These are phyloP conservation scores for Syncephalis fuscata DNA, from an alignment of 371 early-diverging fungal genomes.

Conservation along the genomic window DNA sequence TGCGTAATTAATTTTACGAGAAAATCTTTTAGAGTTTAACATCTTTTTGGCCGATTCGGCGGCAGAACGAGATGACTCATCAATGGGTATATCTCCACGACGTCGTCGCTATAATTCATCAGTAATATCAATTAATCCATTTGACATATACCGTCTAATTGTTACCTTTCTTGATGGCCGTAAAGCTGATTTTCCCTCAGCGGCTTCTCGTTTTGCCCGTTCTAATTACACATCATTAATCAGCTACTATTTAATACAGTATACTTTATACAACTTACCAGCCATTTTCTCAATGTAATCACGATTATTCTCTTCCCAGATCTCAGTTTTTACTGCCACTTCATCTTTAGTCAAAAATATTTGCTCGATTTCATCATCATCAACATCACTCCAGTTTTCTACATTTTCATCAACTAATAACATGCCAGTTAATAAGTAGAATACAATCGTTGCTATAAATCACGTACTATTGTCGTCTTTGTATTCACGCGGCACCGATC, in stretches of 20 bases:
- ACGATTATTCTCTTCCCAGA: slow-evolving; percentile 77
- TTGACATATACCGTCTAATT: too few relatives aligned
- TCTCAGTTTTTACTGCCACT: slow-evolving; percentile 48
- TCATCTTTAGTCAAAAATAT: slow-evolving; percentile 58
- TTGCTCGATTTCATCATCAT: slow-evolving; percentile 60
- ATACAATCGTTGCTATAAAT: too few relatives aligned
- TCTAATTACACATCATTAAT: neutral
- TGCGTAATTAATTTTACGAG: slow-evolving; percentile 83
- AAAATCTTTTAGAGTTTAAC: slow-evolving; percentile 42
- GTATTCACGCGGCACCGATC: too few relatives aligned
- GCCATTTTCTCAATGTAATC: slow-evolving; percentile 70
- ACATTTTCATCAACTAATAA: slow-evolving; percentile 3
- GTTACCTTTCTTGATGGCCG: neutral
- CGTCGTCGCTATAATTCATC: slow-evolving; percentile 1
- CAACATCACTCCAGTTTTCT: slow-evolving; percentile 25
- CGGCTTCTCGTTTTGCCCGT: too few relatives aligned
- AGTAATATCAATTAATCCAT: neutral
- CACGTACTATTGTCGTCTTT: too few relatives aligned
- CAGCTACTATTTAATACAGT: too few relatives aligned
- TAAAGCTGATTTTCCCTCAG: neutral
- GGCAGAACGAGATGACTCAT: slow-evolving; percentile 21
- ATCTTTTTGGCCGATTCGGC: slow-evolving; percentile 64
- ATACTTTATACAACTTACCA: slow-evolving; percentile 17
- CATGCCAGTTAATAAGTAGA: too few relatives aligned
- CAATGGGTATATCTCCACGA: slow-evolving; percentile 14